phyloP scores from a whole-genome alignment of 2,329 filamentous ascomycete species.

The Fusarium temperatum region DNA sequence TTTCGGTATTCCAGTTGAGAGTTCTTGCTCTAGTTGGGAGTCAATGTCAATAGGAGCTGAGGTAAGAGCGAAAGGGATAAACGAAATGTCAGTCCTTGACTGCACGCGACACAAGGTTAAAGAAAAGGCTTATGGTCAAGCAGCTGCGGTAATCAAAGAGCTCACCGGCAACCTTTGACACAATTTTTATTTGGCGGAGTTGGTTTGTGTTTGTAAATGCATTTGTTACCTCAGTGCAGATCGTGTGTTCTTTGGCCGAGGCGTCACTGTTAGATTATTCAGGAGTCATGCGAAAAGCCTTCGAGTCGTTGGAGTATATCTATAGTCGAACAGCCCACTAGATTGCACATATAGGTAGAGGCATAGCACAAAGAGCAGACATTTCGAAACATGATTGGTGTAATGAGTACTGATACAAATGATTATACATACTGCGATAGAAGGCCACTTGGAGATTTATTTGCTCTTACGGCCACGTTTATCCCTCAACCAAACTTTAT shows the following conservation, averaged over 20 bases:
- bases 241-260: background rate
- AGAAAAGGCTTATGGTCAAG: background rate
- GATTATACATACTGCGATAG: constrained; percentile 36
- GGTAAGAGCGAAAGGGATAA: background rate
- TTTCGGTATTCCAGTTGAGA: background rate
- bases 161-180: background rate
- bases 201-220: background rate
- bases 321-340: background rate
- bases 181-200: background rate
- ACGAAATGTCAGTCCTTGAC: background rate
- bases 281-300: background rate
- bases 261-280: background rate
- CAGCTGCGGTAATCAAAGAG: background rate
- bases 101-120: background rate
- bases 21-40: background rate
- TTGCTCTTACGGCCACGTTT: background rate
- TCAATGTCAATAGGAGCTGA: background rate
- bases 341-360: background rate
- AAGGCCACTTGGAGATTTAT: constrained; percentile 1
- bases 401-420: constrained; percentile 37
- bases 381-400: constrained; percentile 5
- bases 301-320: background rate
- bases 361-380: background rate
- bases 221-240: background rate
- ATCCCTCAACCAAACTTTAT: background rate